Base-by-base conservation (phyloP, 352 stramenopile species). In the Phytophthora pistaciae region DNA sequence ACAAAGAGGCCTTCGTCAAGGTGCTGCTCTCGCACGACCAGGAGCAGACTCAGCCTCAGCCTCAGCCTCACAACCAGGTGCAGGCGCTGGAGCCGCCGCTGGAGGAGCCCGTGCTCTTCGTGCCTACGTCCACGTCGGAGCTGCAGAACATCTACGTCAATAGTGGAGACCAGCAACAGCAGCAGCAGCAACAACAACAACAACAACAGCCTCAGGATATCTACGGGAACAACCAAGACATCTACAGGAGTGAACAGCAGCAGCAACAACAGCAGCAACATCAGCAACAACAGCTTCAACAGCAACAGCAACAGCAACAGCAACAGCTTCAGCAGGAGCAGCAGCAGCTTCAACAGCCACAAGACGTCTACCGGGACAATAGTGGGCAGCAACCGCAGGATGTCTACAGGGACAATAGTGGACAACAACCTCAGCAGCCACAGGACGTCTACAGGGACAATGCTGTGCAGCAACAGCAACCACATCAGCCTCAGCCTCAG, bases 1-100 rank as follows among this genome's bases (percentile, higher is more conserved):
- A 82, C 61, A 88, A 86, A 55, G 70, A 82, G 7, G 77, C 80
- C 10, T 88, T 86, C 57, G 78, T 82, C 23, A 55, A 59, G 1
- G 66, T 88, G 6, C 25, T 88, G 21, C 68, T 83, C 7, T 46
- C 66, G 10, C 70, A 80, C 55, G 78, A 86, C 25, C 54, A 70
- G 25, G 54, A 53, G 14, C 56, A 65, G 20, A 46, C 16, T 0
- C 50, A 54, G 48, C 14, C 42, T 49, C 42, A 25, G 18, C 5
- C 42, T 49, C 53, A 62, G 54, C 52, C 59, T 18, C 58, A 54
- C 23, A 68, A 54, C 29, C 53, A 69, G 31, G 55, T 27, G 20
- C 46, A 49, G 42, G 42, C 42, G 46, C 46, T 53, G 0, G 52
- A 66, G 23, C 59, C 62, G 13, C 49, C 48, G 5, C 23, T 80